phyloP scores from a whole-genome alignment of 805 yeast species.

The Tetrapisispora fleetii region DNA sequence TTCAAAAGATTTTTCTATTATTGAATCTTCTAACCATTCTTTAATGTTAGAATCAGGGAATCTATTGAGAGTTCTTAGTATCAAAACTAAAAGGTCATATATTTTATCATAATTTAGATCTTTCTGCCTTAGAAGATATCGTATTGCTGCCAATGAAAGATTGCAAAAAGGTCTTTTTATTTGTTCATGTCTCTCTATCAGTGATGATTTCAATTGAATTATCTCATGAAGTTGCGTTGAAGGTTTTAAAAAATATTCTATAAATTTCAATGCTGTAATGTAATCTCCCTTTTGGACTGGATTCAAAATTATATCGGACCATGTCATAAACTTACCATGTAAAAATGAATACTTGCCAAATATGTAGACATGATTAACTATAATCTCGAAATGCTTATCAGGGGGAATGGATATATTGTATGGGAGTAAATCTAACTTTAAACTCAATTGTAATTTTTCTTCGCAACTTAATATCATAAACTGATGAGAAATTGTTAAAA shows the following conservation, averaged over 20 bases:
- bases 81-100: slow-evolving; percentile 5
- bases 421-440: slow-evolving; percentile 17
- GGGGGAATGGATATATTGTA: slow-evolving; percentile 23
- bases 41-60: slow-evolving; percentile 3
- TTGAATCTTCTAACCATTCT: neutral
- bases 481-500: slow-evolving; percentile 23
- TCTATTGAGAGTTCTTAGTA: neutral
- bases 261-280: slow-evolving; percentile 18
- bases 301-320: slow-evolving; percentile 25
- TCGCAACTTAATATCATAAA: slow-evolving; percentile 13
- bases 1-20: slow-evolving; percentile 10
- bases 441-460: slow-evolving; percentile 2
- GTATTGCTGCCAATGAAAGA: slow-evolving; percentile 23
- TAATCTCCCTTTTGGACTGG: slow-evolving; percentile 24
- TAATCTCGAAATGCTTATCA: slow-evolving; percentile 14
- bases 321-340: slow-evolving; percentile 21
- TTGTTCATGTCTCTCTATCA: slow-evolving; percentile 14
- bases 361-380: slow-evolving; percentile 12
- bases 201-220: slow-evolving; percentile 10
- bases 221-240: slow-evolving; percentile 12
- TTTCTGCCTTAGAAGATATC: slow-evolving; percentile 14
- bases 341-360: slow-evolving; percentile 21
- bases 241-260: slow-evolving; percentile 13
- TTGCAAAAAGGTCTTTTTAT: slow-evolving; percentile 23
- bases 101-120: slow-evolving; percentile 12